Evolutionary conservation across 495 filamentous ascomycete species (phyloP), one percentile per base, ranked within the genome.

Genomic region (Hyphodiscus hymeniophilus): DNA sequence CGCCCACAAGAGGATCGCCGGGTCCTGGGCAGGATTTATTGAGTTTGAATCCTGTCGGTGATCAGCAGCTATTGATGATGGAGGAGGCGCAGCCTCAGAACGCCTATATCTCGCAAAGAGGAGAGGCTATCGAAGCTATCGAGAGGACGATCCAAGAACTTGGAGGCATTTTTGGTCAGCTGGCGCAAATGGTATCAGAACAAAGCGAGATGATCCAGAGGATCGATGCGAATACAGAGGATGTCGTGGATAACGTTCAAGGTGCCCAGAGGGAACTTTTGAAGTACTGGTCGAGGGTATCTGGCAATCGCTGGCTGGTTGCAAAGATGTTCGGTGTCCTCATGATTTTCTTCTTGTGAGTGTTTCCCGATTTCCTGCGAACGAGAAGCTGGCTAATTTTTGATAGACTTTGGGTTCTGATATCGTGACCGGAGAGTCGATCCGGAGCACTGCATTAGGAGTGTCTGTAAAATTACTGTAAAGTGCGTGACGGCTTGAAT

Each of bases 311-410:
- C 58, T 97, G 94, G 92, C 68, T 98, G 39, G 80, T 98, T 44
- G 94, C 90, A 13, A 96, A 97, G 76, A 98, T 98, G 94, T 95
- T 98, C 77, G 92, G 92, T 46, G 85, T 82, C 17, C 63, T 82
- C 32, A 80, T 82, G 71, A 70, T 80, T 62, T 71, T 72, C 58
- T 69, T 72, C 50, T 63, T 73, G 58, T 76, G 52, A 61, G 68
- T 59, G 7, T 28, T 17, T 26, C n/a, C 38, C 31, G 42, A 39
- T 24, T 16, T n/a, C 18, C 11, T 3, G 23, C n/a, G 13, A 7
- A 0, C 8, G 26, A 45, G 13, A 33, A 3, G 11, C 21, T 26
- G 22, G 40, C 54, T 55, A 56, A 55, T 17, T 22, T 23, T 23
- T 22, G 28, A 18, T 32, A 60, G 58, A 55, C 48, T 60, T 5